These are phyloP conservation scores for Fennellomyces sp. DNA, from an alignment of 371 early-diverging fungal species.

Conservation along the genomic window DNA sequence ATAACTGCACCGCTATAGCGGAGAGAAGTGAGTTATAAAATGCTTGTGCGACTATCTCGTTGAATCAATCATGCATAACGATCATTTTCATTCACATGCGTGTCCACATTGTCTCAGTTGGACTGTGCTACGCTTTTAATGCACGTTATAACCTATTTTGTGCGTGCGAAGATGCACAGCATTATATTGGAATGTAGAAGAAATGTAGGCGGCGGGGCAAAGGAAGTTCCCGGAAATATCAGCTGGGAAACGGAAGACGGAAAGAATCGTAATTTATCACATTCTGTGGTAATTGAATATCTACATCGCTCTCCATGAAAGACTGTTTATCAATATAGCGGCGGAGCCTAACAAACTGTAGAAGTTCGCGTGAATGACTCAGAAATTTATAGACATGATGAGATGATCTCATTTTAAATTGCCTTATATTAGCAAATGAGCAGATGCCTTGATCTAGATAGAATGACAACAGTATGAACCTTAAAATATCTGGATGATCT, in stretches of 20 bases:
- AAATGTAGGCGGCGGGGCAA: background rate
- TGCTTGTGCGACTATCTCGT: background rate
- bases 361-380: background rate
- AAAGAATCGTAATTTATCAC: background rate
- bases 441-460: background rate
- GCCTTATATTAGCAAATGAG: background rate
- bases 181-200: background rate
- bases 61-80: background rate
- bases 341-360: background rate
- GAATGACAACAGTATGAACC: background rate
- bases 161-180: background rate
- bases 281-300: too few relatives aligned
- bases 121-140: too few relatives aligned
- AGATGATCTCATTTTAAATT: conserved; percentile 5
- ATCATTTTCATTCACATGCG: background rate
- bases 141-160: background rate
- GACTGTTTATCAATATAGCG: too few relatives aligned
- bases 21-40: too few relatives aligned
- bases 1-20: background rate
- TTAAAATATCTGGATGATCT: too few relatives aligned
- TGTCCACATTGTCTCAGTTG: background rate
- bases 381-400: background rate
- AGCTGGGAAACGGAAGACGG: background rate
- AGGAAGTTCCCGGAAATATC: background rate
- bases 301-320: too few relatives aligned